Conservation (phyloP, 108 stramenopile genomes). For the Skeletonema tropicum region DNA sequence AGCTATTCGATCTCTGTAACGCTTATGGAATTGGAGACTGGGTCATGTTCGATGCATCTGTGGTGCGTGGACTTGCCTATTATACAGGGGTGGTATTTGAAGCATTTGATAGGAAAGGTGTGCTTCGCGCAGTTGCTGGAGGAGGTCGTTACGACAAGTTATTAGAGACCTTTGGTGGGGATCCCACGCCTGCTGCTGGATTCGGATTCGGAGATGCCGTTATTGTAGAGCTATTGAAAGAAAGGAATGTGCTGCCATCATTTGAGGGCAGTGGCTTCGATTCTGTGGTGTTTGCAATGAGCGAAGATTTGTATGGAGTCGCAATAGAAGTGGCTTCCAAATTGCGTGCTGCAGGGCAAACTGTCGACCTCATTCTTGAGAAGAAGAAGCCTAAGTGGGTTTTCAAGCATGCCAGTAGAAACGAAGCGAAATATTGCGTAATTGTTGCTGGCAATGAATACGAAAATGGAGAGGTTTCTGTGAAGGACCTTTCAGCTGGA, state of each 20-base stretch:
- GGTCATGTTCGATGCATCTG: conserved; percentile 95
- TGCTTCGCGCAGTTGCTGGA: conserved; percentile 96
- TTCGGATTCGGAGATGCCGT: conserved; percentile 99
- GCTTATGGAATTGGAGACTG: conserved; percentile 92
- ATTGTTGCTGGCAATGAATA: conserved; percentile 91
- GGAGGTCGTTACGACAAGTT: conserved; percentile 97
- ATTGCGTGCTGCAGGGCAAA: conserved; percentile 78
- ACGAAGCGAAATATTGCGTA: conserved; percentile 83
- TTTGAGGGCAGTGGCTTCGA: conserved; percentile 79
- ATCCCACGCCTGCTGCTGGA: conserved; percentile 93
- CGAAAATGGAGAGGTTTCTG: conserved; percentile 78
- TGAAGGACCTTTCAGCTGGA: conserved; percentile 79
- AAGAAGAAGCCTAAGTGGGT: conserved; percentile 94
- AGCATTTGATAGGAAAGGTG: conserved; percentile 95
- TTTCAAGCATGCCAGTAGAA: conserved; percentile 94
- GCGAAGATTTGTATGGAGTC: conserved; percentile 58
- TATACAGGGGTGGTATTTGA: conserved; percentile 99
- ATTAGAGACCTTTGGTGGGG: conserved; percentile 94
- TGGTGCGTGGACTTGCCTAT: conserved; percentile 96
- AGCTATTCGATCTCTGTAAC: conserved; percentile 78
- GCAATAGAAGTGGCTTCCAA: conserved; percentile 69
- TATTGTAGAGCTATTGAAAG: conserved; percentile 94
- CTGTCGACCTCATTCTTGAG: conserved; percentile 93
- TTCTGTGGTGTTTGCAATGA: conserved; percentile 87
- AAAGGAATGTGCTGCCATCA: conserved; percentile 87